Conservation (phyloP, 805 yeast genomes). For the Teunomyces tritomae region DNA sequence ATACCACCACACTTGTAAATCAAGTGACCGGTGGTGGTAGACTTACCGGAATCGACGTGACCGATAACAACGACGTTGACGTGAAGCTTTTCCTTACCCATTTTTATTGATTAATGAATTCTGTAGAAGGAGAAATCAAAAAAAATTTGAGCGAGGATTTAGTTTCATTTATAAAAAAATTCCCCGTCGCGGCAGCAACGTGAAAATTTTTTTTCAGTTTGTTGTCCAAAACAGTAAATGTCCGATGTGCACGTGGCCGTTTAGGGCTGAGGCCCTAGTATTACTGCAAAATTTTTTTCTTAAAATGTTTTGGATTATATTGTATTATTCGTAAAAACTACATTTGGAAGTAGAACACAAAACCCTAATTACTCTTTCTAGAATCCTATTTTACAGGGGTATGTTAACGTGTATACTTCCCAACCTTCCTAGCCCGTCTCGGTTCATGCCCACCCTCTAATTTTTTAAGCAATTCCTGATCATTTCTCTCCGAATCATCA, state of each 20-base stretch:
- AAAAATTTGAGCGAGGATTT: slow-evolving; percentile 8
- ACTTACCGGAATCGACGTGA: slow-evolving; percentile 97
- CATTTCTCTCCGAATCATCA: slow-evolving; percentile 17
- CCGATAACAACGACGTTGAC: slow-evolving; percentile 99
- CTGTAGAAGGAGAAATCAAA: slow-evolving; percentile 8
- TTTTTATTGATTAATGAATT: slow-evolving; percentile 15
- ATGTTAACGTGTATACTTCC: slow-evolving; percentile 3
- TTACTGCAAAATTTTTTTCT: no score
- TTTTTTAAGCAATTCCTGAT: slow-evolving; percentile 16
- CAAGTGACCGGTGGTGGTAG: slow-evolving; percentile 99
- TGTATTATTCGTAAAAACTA: neutral
- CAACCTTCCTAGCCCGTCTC: slow-evolving; percentile 4
- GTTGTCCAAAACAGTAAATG: slow-evolving; percentile 1
- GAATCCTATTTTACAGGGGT: neutral
- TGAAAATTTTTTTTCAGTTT: slow-evolving; percentile 1
- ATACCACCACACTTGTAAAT: slow-evolving; percentile 99
- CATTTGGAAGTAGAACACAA: neutral
- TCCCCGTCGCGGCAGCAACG: slow-evolving; percentile 1
- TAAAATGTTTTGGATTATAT: no score
- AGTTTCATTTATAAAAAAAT: slow-evolving; percentile 5
- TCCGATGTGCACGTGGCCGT: neutral
- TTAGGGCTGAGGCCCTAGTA: slow-evolving; percentile 3
- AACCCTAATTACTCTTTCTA: neutral
- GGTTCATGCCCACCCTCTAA: slow-evolving; percentile 12
- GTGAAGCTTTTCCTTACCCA: slow-evolving; percentile 96